A percentile compares a stretch with the other conserved stretches of the same genome.
Evolutionary conservation across 768 basidiomycete genomes (phyloP).

Genomic region (Candolleomyces eurysporus): DNA sequence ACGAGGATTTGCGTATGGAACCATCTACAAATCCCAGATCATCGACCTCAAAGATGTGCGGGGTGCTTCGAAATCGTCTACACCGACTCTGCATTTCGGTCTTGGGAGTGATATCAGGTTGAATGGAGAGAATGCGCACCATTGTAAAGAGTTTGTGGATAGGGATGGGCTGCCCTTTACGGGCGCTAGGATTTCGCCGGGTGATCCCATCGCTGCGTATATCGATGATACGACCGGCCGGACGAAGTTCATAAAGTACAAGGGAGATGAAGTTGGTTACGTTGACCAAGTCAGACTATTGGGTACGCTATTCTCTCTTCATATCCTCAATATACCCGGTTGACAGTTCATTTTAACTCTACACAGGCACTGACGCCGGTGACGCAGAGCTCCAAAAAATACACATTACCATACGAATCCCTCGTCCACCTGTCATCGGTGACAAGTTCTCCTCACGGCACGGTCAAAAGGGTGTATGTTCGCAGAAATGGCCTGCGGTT

Average conservation of each 20-base stretch:
- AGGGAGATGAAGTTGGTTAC: slow-evolving; percentile 90
- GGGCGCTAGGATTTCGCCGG: slow-evolving; percentile 65
- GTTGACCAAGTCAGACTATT: slow-evolving; percentile 90
- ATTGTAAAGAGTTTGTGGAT: slow-evolving; percentile 57
- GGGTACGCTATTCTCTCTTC: slow-evolving; percentile 45
- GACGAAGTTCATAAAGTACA: slow-evolving; percentile 91
- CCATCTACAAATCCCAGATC: slow-evolving; percentile 92
- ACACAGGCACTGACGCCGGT: slow-evolving; percentile 76
- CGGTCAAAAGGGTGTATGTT: slow-evolving; percentile 99
- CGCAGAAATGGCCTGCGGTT: slow-evolving; percentile 96
- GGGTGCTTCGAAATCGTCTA: slow-evolving; percentile 58
- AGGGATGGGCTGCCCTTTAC: slow-evolving; percentile 82
- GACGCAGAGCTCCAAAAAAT: slow-evolving; percentile 90
- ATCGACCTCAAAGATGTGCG: slow-evolving; percentile 83
- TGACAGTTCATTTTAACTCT: background rate
- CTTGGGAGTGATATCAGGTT: slow-evolving; percentile 71
- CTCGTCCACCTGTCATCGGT: slow-evolving; percentile 94
- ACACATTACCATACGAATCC: slow-evolving; percentile 89
- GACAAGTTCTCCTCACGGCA: slow-evolving; percentile 99
- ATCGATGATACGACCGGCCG: slow-evolving; percentile 79
- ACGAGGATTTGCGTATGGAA: slow-evolving; percentile 95
- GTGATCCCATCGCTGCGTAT: slow-evolving; percentile 85
- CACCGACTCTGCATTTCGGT: slow-evolving; percentile 87
- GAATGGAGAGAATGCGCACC: slow-evolving; percentile 43
- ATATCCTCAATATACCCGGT: background rate